Conservation (phyloP, 805 yeast species). For the Metschnikowia amazonensis region DNA sequence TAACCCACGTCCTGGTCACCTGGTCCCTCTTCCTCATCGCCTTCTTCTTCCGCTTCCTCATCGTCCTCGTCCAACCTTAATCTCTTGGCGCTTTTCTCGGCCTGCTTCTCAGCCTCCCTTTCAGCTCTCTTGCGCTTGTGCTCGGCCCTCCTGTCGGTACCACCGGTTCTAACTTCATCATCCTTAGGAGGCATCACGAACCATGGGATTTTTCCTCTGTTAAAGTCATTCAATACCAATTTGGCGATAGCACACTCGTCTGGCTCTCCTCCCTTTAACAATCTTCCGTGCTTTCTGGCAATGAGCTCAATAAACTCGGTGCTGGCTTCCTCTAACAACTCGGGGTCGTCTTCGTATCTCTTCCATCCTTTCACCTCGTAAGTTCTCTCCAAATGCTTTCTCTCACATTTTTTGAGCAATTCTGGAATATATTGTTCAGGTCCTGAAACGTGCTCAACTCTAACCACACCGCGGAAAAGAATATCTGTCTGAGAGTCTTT, state of each 20-base stretch:
- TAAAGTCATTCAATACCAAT: conserved; percentile 87
- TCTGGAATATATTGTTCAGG: conserved; percentile 96
- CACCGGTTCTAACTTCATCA: conserved; percentile 51
- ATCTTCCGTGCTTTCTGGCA: conserved; percentile 90
- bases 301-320: conserved; percentile 80
- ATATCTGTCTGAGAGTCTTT: conserved; percentile 91
- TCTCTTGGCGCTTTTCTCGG: conserved; percentile 24
- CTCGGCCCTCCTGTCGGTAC: conserved; percentile 50
- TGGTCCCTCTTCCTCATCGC: conserved; percentile 17
- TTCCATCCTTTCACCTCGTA: conserved; percentile 92
- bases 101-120: conserved; percentile 35
- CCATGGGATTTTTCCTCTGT: conserved; percentile 98
- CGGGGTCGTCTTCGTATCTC: conserved; percentile 38
- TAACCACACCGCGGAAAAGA: conserved; percentile 92
- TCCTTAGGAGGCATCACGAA: conserved; percentile 90
- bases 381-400: conserved; percentile 89
- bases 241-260: conserved; percentile 93
- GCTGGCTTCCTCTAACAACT: conserved; percentile 46
- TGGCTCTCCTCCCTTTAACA: conserved; percentile 96
- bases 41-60: conserved; percentile 13
- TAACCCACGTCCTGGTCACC: conserved; percentile 14
- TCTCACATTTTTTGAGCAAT: conserved; percentile 76
- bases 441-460: conserved; percentile 94
- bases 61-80: conserved; percentile 23
- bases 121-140: conserved; percentile 53